Conservation (phyloP, 371 early-diverging fungal species). For the Syncephalastrum monosporum region DNA sequence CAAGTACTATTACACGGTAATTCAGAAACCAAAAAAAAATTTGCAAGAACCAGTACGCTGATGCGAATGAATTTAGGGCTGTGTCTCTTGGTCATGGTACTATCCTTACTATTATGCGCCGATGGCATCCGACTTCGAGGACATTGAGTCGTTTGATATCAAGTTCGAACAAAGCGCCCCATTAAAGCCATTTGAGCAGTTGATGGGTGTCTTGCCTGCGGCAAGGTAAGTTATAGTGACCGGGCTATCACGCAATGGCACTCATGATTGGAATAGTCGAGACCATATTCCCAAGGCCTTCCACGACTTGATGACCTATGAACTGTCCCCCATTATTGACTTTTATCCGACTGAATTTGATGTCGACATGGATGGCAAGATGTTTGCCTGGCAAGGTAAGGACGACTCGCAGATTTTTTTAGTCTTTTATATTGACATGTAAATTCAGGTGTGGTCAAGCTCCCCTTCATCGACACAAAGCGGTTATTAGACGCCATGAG, state of each 20-base stretch:
- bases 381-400: conserved; percentile 94
- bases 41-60: neutral
- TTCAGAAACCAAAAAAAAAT: neutral
- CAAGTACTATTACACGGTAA: conserved; percentile 92
- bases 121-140: conserved; percentile 88
- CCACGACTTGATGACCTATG: conserved; percentile 84
- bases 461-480: conserved; percentile 91
- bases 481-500: conserved; percentile 81
- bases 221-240: conserved; percentile 40
- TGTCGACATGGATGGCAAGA: conserved; percentile 97
- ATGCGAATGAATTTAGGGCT: conserved; percentile 44
- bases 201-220: conserved; percentile 98
- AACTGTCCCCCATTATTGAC: conserved; percentile 85
- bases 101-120: conserved; percentile 99
- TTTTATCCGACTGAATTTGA: conserved; percentile 93
- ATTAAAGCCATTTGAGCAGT: conserved; percentile 95
- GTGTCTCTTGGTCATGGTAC: conserved; percentile 98
- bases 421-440: neutral
- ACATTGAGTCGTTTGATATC: conserved; percentile 71
- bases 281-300: conserved; percentile 80
- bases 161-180: conserved; percentile 83
- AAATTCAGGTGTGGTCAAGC: conserved; percentile 73
- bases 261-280: conserved; percentile 42
- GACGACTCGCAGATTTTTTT: neutral
- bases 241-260: neutral